Conservation (phyloP, 352 stramenopile genomes). For the Globisporangium acanthophoron region DNA sequence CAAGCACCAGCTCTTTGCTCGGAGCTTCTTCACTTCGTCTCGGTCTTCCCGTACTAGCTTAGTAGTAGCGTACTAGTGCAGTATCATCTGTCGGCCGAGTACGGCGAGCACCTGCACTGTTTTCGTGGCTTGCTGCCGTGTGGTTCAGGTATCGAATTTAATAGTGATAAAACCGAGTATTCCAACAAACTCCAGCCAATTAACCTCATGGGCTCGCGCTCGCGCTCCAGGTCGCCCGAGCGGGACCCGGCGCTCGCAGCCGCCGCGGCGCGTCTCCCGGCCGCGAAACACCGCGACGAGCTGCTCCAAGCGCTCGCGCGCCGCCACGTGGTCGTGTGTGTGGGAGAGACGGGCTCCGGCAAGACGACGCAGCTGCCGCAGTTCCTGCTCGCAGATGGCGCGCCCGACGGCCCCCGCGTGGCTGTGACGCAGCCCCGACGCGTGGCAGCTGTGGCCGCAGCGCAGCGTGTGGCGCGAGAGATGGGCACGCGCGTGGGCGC, state of each 20-base stretch:
- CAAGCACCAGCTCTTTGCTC: no score
- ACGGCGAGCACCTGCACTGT: no score
- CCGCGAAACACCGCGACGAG: constrained; percentile 50
- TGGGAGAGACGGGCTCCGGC: constrained; percentile 94
- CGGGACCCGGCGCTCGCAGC: constrained; percentile 5
- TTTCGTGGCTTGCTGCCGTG: no score
- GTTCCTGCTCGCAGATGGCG: constrained; percentile 31
- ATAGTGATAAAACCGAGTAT: no score
- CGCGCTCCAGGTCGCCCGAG: not conserved
- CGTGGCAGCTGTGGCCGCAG: constrained; percentile 97
- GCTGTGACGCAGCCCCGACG: constrained; percentile 92
- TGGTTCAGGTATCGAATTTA: no score
- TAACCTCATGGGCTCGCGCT: not conserved
- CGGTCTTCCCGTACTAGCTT: no score
- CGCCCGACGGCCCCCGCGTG: constrained; percentile 19
- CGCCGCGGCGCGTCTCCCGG: constrained; percentile 16
- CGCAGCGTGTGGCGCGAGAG: constrained; percentile 95
- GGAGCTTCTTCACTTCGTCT: no score
- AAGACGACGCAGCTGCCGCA: constrained; percentile 94
- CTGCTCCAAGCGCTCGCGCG: constrained; percentile 34
- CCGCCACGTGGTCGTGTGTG: constrained; percentile 67
- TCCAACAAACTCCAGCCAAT: no score
- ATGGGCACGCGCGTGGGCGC: constrained; percentile 69
- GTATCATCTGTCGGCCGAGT: no score
- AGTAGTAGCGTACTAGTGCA: no score